These are phyloP conservation scores for Nemania diffusa DNA, from an alignment of 2,329 filamentous ascomycete genomes.

Conservation along the genomic window DNA sequence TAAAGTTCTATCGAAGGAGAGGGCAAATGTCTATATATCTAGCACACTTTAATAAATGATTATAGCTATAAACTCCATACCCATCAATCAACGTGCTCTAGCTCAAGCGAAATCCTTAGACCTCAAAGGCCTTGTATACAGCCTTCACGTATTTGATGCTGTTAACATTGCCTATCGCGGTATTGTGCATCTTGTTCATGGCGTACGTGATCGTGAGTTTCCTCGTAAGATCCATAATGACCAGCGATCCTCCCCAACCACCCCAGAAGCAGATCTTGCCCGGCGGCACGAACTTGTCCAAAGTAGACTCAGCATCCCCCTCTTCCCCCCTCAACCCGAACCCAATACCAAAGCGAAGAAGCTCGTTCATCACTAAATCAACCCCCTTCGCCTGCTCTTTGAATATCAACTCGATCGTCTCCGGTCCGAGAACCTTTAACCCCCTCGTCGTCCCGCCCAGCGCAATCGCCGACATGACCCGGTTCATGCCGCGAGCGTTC, in stretches of 20 bases:
- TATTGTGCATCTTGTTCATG: slow-evolving; percentile 36
- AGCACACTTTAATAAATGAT: background rate
- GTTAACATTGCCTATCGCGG: background rate
- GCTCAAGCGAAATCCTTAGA: background rate
- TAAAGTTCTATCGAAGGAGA: background rate
- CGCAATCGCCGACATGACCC: slow-evolving; percentile 69
- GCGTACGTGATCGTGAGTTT: slow-evolving; percentile 41
- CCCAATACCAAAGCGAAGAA: slow-evolving; percentile 56
- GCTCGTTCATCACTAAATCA: slow-evolving; percentile 53
- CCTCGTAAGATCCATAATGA: slow-evolving; percentile 42
- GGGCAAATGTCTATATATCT: background rate
- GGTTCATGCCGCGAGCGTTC: slow-evolving; percentile 56
- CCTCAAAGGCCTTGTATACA: background rate
- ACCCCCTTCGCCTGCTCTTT: slow-evolving; percentile 55
- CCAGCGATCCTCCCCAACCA: slow-evolving; percentile 41
- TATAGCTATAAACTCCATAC: background rate
- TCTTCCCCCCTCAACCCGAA: slow-evolving; percentile 51
- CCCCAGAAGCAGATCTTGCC: slow-evolving; percentile 47
- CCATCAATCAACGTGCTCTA: background rate
- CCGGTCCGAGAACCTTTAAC: slow-evolving; percentile 35
- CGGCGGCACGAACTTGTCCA: slow-evolving; percentile 46
- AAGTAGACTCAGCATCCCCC: slow-evolving; percentile 14
- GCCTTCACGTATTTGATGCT: background rate
- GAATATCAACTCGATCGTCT: slow-evolving; percentile 57
- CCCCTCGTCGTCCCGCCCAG: slow-evolving; percentile 41